A percentile compares a stretch with the other conserved stretches of the same genome.
phyloP scores from a whole-genome alignment of 2,329 filamentous ascomycete species.

The Colletotrichum tropicicola region DNA sequence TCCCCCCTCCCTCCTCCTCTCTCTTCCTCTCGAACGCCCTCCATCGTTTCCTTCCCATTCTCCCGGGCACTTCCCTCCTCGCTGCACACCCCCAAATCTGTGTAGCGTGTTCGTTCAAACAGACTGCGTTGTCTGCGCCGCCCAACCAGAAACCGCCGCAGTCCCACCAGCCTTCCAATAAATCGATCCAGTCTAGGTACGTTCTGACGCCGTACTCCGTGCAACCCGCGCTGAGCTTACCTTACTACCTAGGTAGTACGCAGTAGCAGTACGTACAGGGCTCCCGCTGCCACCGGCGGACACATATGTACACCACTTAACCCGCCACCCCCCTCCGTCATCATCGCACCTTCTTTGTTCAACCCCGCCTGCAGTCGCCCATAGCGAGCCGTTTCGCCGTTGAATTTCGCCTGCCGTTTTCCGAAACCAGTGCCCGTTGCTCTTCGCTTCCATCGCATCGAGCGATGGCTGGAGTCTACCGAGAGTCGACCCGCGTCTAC shows the following conservation, averaged over 20 bases:
- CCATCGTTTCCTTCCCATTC: constrained; percentile 19
- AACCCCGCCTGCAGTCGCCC: constrained; percentile 12
- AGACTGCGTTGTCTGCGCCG: not conserved
- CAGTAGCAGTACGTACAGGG: not conserved
- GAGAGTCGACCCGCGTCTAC: constrained; percentile 43
- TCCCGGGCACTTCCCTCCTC: constrained; percentile 15
- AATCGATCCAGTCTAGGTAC: constrained; percentile 1
- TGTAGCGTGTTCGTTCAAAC: not conserved
- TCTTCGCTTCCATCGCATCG: constrained; percentile 10
- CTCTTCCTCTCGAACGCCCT: constrained; percentile 7
- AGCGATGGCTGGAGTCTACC: constrained; percentile 38
- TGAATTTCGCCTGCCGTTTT: constrained; percentile 13
- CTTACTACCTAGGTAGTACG: not conserved
- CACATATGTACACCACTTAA: constrained; percentile 22
- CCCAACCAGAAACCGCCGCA: constrained; percentile 10
- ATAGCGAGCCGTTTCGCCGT: constrained; percentile 6
- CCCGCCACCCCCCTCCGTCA: constrained; percentile 26
- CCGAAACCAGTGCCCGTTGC: constrained; percentile 13
- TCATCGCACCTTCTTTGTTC: constrained; percentile 28
- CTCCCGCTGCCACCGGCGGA: not conserved
- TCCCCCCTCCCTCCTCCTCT: not conserved
- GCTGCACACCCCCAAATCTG: not conserved
- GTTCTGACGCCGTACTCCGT: not conserved
- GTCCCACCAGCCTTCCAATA: constrained; percentile 23
- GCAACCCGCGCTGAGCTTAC: not conserved